A percentile compares a stretch with the other conserved stretches of the same genome.
Conservation (phyloP, 139 green algal species). For the Chlorella sorokiniana region DNA sequence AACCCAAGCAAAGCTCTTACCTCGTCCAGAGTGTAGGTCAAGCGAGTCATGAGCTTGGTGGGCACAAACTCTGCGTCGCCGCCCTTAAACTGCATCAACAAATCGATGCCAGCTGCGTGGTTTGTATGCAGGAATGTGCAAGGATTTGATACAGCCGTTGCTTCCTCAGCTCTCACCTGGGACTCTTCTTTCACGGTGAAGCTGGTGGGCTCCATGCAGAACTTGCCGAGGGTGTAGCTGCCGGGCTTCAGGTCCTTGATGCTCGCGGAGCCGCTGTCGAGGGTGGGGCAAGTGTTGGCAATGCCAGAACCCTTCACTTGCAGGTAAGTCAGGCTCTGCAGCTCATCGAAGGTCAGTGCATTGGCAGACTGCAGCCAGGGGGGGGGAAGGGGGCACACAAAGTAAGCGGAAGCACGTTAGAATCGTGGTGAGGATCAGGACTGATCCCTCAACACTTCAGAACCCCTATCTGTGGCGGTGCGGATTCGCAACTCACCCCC, state of each 20-base stretch:
- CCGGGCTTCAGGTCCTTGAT: slow-evolving; percentile 87
- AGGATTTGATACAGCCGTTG: no score
- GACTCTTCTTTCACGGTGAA: slow-evolving; percentile 93
- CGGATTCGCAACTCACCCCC: slow-evolving; percentile 63
- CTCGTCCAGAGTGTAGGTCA: slow-evolving; percentile 99
- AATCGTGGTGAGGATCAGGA: neutral
- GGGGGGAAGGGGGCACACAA: neutral
- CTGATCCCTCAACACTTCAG: neutral
- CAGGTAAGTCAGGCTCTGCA: slow-evolving; percentile 96
- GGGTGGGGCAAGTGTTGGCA: slow-evolving; percentile 98
- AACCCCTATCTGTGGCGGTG: neutral
- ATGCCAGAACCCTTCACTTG: slow-evolving; percentile 98
- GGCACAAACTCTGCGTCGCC: slow-evolving; percentile 90
- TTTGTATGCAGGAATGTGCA: neutral
- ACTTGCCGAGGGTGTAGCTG: slow-evolving; percentile 93
- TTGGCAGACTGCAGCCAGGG: slow-evolving; percentile 54
- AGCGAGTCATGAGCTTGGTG: slow-evolving; percentile 98
- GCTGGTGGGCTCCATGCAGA: slow-evolving; percentile 98
- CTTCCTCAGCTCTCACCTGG: slow-evolving; percentile 28
- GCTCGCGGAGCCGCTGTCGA: slow-evolving; percentile 77
- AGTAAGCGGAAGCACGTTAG: neutral
- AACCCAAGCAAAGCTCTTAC: slow-evolving; percentile 32
- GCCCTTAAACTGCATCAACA: slow-evolving; percentile 69
- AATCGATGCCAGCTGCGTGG: neutral
- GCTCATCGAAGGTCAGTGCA: slow-evolving; percentile 94